phyloP scores from a whole-genome alignment of 2,329 filamentous ascomycete species.

The Neonectria coccinea region DNA sequence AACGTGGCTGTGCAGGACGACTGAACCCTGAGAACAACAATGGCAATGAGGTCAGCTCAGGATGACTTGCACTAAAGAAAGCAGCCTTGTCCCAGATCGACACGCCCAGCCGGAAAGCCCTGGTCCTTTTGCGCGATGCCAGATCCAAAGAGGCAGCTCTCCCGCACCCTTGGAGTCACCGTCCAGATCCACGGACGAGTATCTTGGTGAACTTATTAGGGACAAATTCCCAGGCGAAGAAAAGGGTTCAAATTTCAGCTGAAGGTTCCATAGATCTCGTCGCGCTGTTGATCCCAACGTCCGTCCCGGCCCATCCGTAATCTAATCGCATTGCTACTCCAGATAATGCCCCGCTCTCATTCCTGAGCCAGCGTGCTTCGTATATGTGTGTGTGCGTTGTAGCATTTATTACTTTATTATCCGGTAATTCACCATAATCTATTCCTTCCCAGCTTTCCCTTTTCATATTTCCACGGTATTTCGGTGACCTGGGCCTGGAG shows the following conservation, averaged over 20 bases:
- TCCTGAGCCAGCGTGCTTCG: neutral
- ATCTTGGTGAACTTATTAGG: no score
- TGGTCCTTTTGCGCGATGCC: neutral
- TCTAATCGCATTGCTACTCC: neutral
- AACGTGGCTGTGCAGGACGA: neutral
- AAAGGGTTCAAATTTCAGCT: neutral
- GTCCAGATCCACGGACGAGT: neutral
- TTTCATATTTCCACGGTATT: neutral
- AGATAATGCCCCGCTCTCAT: neutral
- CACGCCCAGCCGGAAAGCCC: neutral
- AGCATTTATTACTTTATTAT: neutral
- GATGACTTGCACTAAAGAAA: no score
- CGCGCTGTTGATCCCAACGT: neutral
- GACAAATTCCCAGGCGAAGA: neutral
- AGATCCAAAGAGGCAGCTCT: neutral
- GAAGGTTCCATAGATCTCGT: neutral
- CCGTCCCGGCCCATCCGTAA: neutral
- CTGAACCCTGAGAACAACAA: neutral
- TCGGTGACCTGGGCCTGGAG: neutral
- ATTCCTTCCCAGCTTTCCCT: neutral
- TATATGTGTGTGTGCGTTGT: neutral
- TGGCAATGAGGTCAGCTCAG: neutral
- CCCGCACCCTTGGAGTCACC: neutral
- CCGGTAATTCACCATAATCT: neutral
- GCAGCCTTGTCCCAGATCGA: neutral